Conservation (phyloP, 2,329 filamentous ascomycete species). For the Fusarium mexicanum region DNA sequence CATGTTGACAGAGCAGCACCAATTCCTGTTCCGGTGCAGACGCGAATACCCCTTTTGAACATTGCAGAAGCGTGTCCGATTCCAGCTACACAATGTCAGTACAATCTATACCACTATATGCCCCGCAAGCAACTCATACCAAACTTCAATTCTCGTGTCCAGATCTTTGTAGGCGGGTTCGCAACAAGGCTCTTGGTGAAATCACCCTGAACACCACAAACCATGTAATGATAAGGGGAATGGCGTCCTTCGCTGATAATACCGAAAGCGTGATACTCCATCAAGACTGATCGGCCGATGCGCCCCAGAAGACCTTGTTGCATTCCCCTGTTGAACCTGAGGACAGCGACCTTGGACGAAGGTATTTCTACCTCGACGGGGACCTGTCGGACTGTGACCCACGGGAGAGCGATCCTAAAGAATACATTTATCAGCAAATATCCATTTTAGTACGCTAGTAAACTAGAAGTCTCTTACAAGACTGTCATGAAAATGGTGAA, state of each 20-base stretch:
- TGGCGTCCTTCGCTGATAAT: background rate
- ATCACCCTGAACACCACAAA: constrained; percentile 1
- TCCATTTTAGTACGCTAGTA: accelerated
- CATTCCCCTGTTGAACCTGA: background rate
- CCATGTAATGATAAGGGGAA: background rate
- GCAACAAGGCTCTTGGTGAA: background rate
- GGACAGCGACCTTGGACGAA: background rate
- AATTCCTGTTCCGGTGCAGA: constrained; percentile 1
- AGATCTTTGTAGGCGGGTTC: background rate
- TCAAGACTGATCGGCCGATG: background rate
- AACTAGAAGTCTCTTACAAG: background rate
- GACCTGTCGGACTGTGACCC: background rate
- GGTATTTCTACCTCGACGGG: background rate
- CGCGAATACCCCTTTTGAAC: background rate
- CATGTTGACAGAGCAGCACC: constrained; percentile 1
- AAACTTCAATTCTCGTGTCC: constrained; percentile 1
- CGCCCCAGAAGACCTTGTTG: background rate
- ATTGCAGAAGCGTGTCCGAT: constrained; percentile 4
- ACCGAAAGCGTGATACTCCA: constrained; percentile 6
- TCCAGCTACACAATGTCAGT: background rate
- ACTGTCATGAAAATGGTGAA: background rate
- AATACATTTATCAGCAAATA: accelerated
- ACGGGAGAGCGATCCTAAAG: background rate
- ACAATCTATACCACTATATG: accelerated
- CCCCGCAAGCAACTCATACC: background rate